A percentile compares a stretch with the other conserved stretches of the same genome.
Evolutionary conservation across 129 eudicot genomes (phyloP).

Genomic region (Gnaphalium uliginosum): DNA sequence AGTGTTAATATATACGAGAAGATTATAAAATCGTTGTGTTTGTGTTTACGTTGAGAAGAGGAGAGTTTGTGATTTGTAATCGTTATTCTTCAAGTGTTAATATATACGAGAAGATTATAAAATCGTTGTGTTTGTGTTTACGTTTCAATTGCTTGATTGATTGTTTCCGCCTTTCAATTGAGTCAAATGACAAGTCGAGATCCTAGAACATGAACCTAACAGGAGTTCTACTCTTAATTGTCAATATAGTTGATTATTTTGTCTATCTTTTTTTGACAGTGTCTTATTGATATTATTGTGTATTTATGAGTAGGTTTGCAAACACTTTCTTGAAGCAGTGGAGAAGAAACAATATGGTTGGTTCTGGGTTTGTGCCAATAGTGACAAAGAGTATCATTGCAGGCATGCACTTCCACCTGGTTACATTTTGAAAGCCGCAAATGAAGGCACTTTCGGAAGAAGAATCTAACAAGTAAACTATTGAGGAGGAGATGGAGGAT

Average conservation of each 20-base stretch:
- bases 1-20: no score
- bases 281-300: conserved; percentile 16
- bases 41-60: no score
- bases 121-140: no score
- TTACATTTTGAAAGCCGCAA: conserved; percentile 54
- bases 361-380: conserved; percentile 98
- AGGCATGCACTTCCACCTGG: conserved; percentile 99
- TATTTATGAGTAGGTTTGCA: conserved; percentile 52
- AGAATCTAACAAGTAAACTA: conserved; percentile 57
- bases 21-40: no score
- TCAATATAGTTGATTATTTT: background rate
- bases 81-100: no score
- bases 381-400: conserved; percentile 82
- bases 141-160: no score
- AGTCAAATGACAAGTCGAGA: no score
- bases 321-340: conserved; percentile 77
- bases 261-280: conserved; percentile 10
- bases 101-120: no score
- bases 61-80: no score
- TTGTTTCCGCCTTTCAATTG: no score
- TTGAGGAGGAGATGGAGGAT: conserved; percentile 66
- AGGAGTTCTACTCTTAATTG: background rate
- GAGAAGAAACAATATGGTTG: conserved; percentile 98
- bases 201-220: no score
- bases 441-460: conserved; percentile 72